Evolutionary conservation across 192 early-diverging fungal genomes (phyloP).

Genomic region (Linnemannia elongata): DNA sequence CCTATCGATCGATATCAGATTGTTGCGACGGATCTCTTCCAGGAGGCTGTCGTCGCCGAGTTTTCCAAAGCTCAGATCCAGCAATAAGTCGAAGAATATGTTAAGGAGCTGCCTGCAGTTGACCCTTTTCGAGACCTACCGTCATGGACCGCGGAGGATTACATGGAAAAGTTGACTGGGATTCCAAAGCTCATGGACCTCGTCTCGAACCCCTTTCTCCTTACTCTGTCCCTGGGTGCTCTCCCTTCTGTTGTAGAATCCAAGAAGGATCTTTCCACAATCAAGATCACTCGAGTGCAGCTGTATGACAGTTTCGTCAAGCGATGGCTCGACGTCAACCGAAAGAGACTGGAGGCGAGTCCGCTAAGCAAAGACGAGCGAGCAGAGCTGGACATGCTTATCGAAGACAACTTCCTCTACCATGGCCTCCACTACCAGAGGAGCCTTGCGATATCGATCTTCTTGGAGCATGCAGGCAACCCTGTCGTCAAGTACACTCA

Average conservation of each 20-base stretch:
- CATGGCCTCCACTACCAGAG: neutral
- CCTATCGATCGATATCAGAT: too few relatives aligned
- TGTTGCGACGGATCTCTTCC: too few relatives aligned
- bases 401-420: neutral
- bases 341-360: neutral
- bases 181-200: too few relatives aligned
- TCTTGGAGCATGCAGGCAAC: neutral
- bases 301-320: constrained; percentile 8
- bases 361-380: neutral
- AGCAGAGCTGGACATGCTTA: neutral
- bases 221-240: neutral
- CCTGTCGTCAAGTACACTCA: too few relatives aligned
- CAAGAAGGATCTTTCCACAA: neutral
- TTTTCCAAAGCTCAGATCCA: too few relatives aligned
- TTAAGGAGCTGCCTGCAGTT: too few relatives aligned
- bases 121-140: too few relatives aligned
- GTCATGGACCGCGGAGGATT: too few relatives aligned
- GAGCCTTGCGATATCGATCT: neutral
- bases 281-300: neutral
- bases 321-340: neutral
- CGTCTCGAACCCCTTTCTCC: too few relatives aligned
- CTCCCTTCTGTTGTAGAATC: neutral
- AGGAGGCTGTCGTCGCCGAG: too few relatives aligned
- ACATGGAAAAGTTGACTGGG: too few relatives aligned
- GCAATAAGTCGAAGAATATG: too few relatives aligned